Percentiles rank a stretch among this genome's conserved stretches.
Conservation (phyloP, 257 asterid genomes). For the Nicotiana noctiflora region DNA sequence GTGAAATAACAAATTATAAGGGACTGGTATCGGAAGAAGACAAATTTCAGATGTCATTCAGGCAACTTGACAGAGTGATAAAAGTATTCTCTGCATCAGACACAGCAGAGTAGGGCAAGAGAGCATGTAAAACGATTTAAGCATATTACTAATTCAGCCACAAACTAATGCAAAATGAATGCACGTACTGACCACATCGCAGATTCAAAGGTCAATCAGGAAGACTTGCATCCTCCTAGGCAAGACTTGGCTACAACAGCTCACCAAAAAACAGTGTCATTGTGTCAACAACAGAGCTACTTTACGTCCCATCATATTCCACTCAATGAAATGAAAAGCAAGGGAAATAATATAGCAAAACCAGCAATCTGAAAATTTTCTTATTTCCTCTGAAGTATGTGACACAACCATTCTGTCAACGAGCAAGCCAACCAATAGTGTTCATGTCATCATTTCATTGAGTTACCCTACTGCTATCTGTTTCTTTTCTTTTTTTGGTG, state of each 20-base stretch:
- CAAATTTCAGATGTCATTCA: neutral
- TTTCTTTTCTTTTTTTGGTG: neutral
- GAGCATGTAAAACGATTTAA: neutral
- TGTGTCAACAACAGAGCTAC: neutral
- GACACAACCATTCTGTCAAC: neutral
- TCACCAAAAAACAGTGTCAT: neutral
- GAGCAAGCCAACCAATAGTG: neutral
- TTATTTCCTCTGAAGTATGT: neutral
- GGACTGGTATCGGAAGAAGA: neutral
- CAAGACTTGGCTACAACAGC: neutral
- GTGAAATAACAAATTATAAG: neutral
- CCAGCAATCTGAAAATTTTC: neutral
- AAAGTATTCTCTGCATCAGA: neutral
- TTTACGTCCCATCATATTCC: neutral
- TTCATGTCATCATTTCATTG: neutral
- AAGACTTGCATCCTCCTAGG: neutral
- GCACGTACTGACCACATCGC: no score
- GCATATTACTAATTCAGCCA: neutral
- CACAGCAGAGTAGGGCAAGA: neutral
- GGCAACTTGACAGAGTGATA: neutral
- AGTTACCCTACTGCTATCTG: neutral
- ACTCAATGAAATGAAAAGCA: neutral
- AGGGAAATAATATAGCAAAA: neutral
- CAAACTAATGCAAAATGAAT: neutral
- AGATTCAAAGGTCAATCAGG: neutral